Percentiles rank a stretch among this genome's conserved stretches.
Evolutionary conservation across 768 basidiomycete genomes (phyloP).

Genomic region (Sporobolomyces roseus): DNA sequence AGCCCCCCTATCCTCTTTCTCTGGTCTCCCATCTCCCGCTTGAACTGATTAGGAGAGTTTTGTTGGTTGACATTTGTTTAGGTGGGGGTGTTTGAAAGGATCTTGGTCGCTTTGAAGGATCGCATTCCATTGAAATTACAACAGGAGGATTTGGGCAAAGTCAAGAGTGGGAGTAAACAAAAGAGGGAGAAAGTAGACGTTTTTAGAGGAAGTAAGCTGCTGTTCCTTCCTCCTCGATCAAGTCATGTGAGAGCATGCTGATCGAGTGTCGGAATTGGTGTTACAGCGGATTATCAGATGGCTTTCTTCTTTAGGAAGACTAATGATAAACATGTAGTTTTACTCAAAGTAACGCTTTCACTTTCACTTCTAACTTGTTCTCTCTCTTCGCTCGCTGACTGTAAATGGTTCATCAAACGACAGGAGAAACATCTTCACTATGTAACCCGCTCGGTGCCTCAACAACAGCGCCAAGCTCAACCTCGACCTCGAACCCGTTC

Average conservation of each 20-base stretch:
- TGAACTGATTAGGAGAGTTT: not conserved
- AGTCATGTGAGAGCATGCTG: too few species aligned
- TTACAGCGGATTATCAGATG: slow-evolving; percentile 41
- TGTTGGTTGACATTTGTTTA: not conserved
- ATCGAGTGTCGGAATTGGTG: too few species aligned
- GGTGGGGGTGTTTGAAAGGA: slow-evolving; percentile 37
- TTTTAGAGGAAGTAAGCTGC: slow-evolving; percentile 40
- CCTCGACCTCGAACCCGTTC: too few species aligned
- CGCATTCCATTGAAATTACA: slow-evolving; percentile 40
- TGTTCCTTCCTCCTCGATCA: not conserved
- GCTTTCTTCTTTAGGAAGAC: slow-evolving; percentile 45
- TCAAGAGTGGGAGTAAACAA: not conserved
- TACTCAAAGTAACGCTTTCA: slow-evolving; percentile 40
- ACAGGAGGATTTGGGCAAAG: slow-evolving; percentile 11
- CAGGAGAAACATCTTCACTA: slow-evolving; percentile 36
- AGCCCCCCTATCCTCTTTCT: not conserved
- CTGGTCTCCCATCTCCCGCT: not conserved
- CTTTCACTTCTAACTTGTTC: not conserved
- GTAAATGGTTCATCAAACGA: not conserved
- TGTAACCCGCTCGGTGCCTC: not conserved
- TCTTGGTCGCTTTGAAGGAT: slow-evolving; percentile 41
- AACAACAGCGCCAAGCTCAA: not conserved
- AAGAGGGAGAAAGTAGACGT: slow-evolving; percentile 43
- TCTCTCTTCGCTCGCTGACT: too few species aligned
- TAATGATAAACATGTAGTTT: slow-evolving; percentile 41